These are phyloP conservation scores for Venturia carpophila DNA, from an alignment of 2,329 filamentous ascomycete species.

Conservation along the genomic window DNA sequence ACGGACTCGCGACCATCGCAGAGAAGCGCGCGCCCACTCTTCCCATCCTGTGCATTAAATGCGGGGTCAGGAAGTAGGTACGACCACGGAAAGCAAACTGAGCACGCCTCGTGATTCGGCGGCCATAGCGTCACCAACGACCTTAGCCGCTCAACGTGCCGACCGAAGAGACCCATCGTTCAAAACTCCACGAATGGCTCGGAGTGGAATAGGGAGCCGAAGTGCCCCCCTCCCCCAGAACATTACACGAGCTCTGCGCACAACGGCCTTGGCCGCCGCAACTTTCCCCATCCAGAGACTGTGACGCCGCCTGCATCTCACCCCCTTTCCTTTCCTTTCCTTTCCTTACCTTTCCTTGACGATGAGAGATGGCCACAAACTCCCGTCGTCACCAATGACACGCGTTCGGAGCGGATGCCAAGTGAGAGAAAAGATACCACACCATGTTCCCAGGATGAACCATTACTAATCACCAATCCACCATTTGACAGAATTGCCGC, in stretches of 20 bases:
- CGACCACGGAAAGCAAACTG: neutral
- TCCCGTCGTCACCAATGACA: neutral
- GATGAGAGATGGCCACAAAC: neutral
- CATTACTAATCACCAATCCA: neutral
- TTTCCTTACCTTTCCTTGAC: neutral
- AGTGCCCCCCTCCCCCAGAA: neutral
- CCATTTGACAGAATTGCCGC: conserved; percentile 4
- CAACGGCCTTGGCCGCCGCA: neutral
- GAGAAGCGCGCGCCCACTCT: neutral
- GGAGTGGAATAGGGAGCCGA: neutral
- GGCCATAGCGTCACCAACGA: neutral
- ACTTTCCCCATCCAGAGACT: neutral
- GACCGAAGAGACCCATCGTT: neutral
- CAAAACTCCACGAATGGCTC: neutral
- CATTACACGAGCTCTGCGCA: neutral
- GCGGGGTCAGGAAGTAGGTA: neutral
- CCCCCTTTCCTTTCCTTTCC: neutral
- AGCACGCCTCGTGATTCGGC: neutral
- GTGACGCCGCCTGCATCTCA: neutral
- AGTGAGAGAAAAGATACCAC: neutral
- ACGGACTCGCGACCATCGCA: neutral
- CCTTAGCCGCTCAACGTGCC: conserved; percentile 3
- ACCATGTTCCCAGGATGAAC: neutral
- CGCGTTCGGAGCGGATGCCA: conserved; percentile 11
- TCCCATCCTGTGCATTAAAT: too few species aligned